Evolutionary conservation across 129 eudicot species (phyloP).

Genomic region (Chrysanthemum makinoi): DNA sequence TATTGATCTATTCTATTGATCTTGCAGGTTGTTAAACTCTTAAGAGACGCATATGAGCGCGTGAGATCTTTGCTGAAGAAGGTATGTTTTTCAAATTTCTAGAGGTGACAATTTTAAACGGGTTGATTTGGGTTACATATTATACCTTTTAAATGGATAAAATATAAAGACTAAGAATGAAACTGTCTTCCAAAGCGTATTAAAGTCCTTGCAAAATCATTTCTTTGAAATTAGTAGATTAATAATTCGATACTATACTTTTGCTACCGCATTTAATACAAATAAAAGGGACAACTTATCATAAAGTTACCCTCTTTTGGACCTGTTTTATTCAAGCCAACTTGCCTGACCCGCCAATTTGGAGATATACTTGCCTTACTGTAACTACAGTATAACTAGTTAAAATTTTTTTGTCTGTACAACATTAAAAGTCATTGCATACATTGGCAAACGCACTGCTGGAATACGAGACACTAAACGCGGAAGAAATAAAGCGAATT

Average conservation of each 20-base stretch:
- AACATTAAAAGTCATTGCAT: conserved; percentile 87
- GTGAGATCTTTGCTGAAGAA: conserved; percentile 80
- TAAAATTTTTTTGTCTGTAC: not conserved
- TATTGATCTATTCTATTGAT: no score
- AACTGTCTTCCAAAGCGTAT: no score
- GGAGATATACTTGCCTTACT: not conserved
- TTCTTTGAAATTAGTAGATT: no score
- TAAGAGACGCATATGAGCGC: conserved; percentile 82
- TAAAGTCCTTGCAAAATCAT: no score
- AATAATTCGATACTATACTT: no score
- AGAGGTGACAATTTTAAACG: not conserved
- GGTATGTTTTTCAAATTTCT: conserved; percentile 37
- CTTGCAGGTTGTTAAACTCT: conserved; percentile 69
- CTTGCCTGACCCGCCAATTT: not conserved
- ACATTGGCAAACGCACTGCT: conserved; percentile 79
- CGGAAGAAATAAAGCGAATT: conserved; percentile 83
- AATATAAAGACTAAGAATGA: no score
- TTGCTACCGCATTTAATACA: no score
- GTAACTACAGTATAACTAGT: not conserved
- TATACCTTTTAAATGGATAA: no score
- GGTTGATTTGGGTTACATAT: not conserved
- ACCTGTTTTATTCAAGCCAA: not conserved
- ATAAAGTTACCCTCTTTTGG: not conserved
- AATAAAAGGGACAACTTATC: not conserved
- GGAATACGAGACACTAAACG: conserved; percentile 74